Evolutionary conservation across 306 rosid genomes (phyloP), one percentile per base, ranked within the genome.

Genomic region (Cucumis hystrix): DNA sequence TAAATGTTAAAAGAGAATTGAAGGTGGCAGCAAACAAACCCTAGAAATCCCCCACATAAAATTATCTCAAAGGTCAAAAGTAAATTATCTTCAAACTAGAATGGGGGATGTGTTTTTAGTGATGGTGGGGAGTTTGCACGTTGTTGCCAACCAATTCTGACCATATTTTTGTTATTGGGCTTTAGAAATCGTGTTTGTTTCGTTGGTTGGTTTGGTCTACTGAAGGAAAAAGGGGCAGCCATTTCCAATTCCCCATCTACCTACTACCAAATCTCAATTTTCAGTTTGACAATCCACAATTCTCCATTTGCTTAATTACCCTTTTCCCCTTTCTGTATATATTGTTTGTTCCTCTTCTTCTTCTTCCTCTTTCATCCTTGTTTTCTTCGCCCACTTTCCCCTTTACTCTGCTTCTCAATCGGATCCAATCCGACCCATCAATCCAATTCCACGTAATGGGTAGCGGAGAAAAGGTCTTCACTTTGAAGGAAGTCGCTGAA

Each of bases 401-500:
- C 16, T 17, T 66, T 35, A 4, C 5, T 51, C 41, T 72, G 25
- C 40, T 43, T 4, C n/a, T 71, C 59, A 47, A 13, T 23, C 40
- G 10, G 58, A 54, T 6, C 25, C 16, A 73, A 30, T 30, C 16
- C 49, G 30, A 73, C n/a, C 61, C 18, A 30, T 9, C 25, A 73
- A 28, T 25, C 39, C 63, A 28, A 21, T 69, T 73, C 77, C 10
- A 64, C 58, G 35, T 73, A 73, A 83, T 81, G 87, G 89, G 83
- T 72, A 72, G 80, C 71, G 86, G 78, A 10, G 81, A 57, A 16
- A 84, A 87, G 80, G 39, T 84, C 60, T 84, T 84, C 79, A 87
- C 86, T 75, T 80, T 87, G 85, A 78, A 82, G 65, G 75, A 87
- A 70, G 88, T 84, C 40, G 81, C 87, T 5, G 86, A 77, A 55